Base-by-base conservation (phyloP, 1,139 yeast species). In the Candida albicans region DNA sequence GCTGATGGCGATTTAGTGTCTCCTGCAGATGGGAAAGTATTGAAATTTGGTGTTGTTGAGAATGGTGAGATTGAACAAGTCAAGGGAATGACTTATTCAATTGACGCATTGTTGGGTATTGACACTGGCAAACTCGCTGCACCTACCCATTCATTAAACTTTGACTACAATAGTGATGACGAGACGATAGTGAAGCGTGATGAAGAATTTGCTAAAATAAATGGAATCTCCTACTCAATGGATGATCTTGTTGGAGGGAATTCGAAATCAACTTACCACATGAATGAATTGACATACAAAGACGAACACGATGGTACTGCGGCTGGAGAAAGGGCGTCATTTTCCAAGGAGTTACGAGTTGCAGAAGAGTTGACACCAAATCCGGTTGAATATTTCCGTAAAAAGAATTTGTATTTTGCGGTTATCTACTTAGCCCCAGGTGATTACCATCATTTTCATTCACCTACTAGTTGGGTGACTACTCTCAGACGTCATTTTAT, bases 371-470 rank as follows among this genome's bases (percentile, higher is more conserved):
- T 72, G 47, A 64, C 73, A 5, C 71, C 77, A n/a, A 54, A 67
- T 11, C 64, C 68, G 2, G 48, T 56, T n/a, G 72, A 65, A 42
- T 51, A 52, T 35, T 52, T 64, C 42, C 59, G 56, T 18, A 74
- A 76, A 40, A 87, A 84, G 49, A 83, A 84, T 55, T 71, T 95
- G 45, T 93, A 77, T 61, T 93, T 87, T 63, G 84, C 96, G 1
- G 99, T 95, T 18, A 89, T 95, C 32, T 95, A 95, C 61, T 75
- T 95, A 46, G 97, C 98, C 0, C 99, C 99, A 1, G 99, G 99
- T 32, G 99, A 95, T 62, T 95, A 95, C 64, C 99, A 95, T 67
- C 84, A 96, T 52, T 95, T 86, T 69, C 99, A 95, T 62, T 89
- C 98, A 3, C 99, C 99, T 4, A 80, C 91, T 2, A 86, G 87